These are phyloP conservation scores for Nicotiana obtusifolia DNA, from an alignment of 257 asterid genomes.

Conservation along the genomic window DNA sequence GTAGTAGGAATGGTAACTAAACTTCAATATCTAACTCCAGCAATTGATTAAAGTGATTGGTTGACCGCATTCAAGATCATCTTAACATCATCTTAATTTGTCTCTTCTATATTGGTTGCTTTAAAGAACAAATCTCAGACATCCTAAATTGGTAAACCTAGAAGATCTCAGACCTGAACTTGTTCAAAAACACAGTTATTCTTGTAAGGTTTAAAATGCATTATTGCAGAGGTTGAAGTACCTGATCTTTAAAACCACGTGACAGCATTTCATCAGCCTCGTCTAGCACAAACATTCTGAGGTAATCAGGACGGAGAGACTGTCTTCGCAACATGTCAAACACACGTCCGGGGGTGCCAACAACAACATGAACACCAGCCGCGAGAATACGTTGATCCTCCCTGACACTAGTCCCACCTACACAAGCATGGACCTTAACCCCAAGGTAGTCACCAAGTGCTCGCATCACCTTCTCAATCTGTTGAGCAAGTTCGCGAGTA, in stretches of 20 bases:
- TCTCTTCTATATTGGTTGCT: not conserved
- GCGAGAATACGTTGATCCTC: conserved; percentile 75
- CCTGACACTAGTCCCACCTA: conserved; percentile 85
- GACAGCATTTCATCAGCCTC: conserved; percentile 94
- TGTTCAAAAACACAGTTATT: not conserved
- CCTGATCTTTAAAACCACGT: conserved; percentile 87
- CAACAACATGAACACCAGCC: conserved; percentile 80
- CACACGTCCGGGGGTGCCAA: conserved; percentile 90
- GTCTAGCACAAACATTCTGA: conserved; percentile 73
- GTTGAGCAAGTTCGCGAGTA: conserved; percentile 75
- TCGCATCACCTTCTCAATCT: conserved; percentile 80
- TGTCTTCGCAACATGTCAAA: conserved; percentile 75
- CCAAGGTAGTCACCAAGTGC: conserved; percentile 93
- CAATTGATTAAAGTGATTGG: not conserved
- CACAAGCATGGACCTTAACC: conserved; percentile 83
- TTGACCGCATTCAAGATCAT: not conserved
- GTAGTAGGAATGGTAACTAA: not conserved
- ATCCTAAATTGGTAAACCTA: not conserved
- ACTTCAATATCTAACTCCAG: not conserved
- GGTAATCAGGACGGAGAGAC: conserved; percentile 58
- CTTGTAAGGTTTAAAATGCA: not conserved
- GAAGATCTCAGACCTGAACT: not conserved
- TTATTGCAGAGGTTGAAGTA: conserved; percentile 6
- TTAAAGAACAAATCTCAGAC: not conserved
- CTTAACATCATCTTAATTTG: not conserved